Conservation (phyloP, 352 stramenopile genomes). For the Salisapilia sapeloensis region DNA sequence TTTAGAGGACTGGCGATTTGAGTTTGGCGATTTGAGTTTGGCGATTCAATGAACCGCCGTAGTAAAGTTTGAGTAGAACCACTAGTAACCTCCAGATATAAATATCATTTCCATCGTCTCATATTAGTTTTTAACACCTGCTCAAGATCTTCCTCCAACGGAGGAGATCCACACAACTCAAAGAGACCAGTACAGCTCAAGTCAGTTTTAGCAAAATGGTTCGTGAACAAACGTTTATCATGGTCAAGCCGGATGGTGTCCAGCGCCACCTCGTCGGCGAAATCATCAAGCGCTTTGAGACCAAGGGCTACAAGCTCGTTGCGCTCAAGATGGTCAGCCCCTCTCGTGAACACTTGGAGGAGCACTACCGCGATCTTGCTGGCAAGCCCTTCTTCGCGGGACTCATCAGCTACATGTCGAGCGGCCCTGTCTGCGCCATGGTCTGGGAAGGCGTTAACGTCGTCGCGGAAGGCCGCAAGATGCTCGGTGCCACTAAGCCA, state of each 20-base stretch:
- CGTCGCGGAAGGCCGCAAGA: constrained; percentile 87
- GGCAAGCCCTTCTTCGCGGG: constrained; percentile 88
- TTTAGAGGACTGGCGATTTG: too few species aligned
- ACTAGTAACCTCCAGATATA: too few species aligned
- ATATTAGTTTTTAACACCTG: too few species aligned
- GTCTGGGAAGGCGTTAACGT: constrained; percentile 92
- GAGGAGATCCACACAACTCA: background rate
- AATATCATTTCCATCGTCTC: too few species aligned
- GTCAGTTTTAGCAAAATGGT: constrained; percentile 11
- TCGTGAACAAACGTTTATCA: constrained; percentile 71
- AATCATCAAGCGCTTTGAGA: constrained; percentile 96
- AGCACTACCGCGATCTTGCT: constrained; percentile 89
- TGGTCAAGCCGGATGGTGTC: constrained; percentile 98
- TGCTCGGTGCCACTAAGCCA: constrained; percentile 96
- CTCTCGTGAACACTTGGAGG: constrained; percentile 58
- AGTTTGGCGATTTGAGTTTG: too few species aligned
- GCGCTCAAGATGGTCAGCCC: constrained; percentile 86
- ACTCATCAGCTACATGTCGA: constrained; percentile 92
- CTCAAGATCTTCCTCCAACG: too few species aligned
- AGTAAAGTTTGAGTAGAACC: too few species aligned
- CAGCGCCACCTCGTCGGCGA: constrained; percentile 90
- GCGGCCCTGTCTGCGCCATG: constrained; percentile 85
- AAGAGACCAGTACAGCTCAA: background rate
- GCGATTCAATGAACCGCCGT: too few species aligned
- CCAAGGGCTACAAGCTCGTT: constrained; percentile 95